Evolutionary conservation across 2,329 filamentous ascomycete genomes (phyloP).

Genomic region (Nemania diffusa): DNA sequence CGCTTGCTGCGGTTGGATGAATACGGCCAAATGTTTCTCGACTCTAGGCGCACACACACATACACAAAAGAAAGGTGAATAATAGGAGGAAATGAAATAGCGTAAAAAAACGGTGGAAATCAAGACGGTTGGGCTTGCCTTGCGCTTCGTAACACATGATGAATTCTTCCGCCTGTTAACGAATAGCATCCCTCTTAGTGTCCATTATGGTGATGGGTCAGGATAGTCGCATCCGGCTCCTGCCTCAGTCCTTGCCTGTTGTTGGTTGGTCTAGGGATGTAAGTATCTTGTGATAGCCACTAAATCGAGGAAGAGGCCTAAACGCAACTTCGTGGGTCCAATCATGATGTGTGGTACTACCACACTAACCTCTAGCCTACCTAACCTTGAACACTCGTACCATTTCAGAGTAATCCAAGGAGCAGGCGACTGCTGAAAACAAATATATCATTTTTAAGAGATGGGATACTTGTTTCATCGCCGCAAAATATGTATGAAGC

Average conservation of each 20-base stretch:
- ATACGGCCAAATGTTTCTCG: background rate
- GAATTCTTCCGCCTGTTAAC: background rate
- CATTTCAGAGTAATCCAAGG: no score
- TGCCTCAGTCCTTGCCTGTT: no score
- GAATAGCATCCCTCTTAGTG: background rate
- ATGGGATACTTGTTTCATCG: no score
- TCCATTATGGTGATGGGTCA: no score
- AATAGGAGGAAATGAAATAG: background rate
- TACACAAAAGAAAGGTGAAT: background rate
- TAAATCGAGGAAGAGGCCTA: background rate
- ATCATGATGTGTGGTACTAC: background rate
- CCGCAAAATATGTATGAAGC: no score
- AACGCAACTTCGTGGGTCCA: background rate
- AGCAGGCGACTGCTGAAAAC: no score
- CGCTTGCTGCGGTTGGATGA: constrained; percentile 15
- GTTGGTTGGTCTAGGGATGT: background rate
- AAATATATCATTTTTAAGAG: no score
- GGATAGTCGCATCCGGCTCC: no score
- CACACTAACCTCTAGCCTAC: background rate
- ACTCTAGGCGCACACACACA: no score
- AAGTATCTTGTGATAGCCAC: background rate
- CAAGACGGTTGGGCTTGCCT: background rate
- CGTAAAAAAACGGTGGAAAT: background rate
- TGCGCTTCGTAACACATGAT: background rate
- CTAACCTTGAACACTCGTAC: no score